Base-by-base conservation (phyloP, 2,329 filamentous ascomycete genomes). In the Phyllosticta ampelicida region DNA sequence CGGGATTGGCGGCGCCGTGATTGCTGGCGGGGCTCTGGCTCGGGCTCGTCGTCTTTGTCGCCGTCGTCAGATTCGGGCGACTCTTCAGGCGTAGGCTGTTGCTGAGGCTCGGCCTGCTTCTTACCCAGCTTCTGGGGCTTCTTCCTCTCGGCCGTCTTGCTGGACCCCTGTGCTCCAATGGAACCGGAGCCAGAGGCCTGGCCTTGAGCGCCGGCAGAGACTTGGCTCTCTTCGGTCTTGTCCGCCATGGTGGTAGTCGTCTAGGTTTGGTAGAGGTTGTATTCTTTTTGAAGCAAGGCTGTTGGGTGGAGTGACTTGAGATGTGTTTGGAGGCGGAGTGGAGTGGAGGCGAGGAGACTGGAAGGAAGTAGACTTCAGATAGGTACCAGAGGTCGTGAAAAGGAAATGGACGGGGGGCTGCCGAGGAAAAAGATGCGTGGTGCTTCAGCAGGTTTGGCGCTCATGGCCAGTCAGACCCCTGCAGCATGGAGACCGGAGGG, bases 1-100 rank as follows among this genome's bases (percentile, higher is more conserved):
- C 77, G 75, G 60, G 74, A 76, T 62, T 78, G 75, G 62, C 77
- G 75, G 62, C 76, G 74, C 60, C 75, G 72, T 54, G 75, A 77
- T 65, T 74, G 70, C 63, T 70, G 68, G 61, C 70, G 74, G 59
- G 69, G 74, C 64, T 80, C 72, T 51, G 74, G 74, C 63, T 78
- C 71, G 51, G 70, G 70, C 61, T 78, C 71, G 49, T 73, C 75
- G 58, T 75, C 72, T 56, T 71, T 68, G 62, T 72, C 68, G 66
- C 75, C 74, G 59, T 69, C 74, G 62, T 77, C 72, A 64, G 74
- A 74, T 61, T 73, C 70, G 13, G 57, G 57, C 21, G 57, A 59
- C 28, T 66, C 63, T 29, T 70, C 70, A 63, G 75, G 76, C 61
- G 75, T 78, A 60, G 75, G 73, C 65, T 73, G 70, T 65, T 76